These are phyloP conservation scores for Yamadazyma paraphyllophila DNA, from an alignment of 805 yeast genomes.

Conservation along the genomic window DNA sequence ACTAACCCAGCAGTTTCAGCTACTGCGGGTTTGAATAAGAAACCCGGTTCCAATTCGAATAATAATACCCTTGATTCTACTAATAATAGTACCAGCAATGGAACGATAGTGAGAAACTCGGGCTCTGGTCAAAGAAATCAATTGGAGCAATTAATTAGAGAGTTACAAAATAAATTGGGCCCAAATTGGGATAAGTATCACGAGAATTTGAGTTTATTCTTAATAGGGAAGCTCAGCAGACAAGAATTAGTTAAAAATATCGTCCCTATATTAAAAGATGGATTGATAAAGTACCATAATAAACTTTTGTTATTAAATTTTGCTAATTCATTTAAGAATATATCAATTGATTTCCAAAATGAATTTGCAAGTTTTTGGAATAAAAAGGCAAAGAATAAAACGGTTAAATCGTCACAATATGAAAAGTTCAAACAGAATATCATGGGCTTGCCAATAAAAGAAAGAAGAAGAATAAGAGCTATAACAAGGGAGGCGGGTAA, in stretches of 20 bases:
- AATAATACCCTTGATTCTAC: background rate
- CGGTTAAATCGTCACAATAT: constrained; percentile 65
- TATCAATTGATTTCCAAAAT: constrained; percentile 55
- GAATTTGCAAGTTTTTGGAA: constrained; percentile 46
- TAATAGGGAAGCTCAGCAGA: constrained; percentile 77
- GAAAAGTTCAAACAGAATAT: constrained; percentile 83
- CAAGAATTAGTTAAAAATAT: constrained; percentile 64
- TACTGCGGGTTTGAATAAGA: constrained; percentile 1
- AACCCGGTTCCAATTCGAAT: background rate
- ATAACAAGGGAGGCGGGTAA: constrained; percentile 84
- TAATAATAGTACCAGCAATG: constrained; percentile 1
- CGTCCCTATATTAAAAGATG: constrained; percentile 48
- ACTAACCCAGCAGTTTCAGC: constrained; percentile 2
- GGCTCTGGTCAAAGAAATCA: constrained; percentile 26
- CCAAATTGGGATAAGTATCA: constrained; percentile 85
- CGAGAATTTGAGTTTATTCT: constrained; percentile 68
- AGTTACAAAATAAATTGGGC: constrained; percentile 72
- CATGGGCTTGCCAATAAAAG: constrained; percentile 80
- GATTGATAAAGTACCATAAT: constrained; percentile 68
- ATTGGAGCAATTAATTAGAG: constrained; percentile 55
- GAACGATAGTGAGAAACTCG: background rate
- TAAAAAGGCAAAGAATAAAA: constrained; percentile 46
- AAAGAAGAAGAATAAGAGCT: constrained; percentile 77
- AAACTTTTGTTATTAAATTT: constrained; percentile 76
- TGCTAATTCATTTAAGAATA: constrained; percentile 79